Conservation (phyloP, 2,329 filamentous ascomycete species). For the Botryosphaeria dothidea region DNA sequence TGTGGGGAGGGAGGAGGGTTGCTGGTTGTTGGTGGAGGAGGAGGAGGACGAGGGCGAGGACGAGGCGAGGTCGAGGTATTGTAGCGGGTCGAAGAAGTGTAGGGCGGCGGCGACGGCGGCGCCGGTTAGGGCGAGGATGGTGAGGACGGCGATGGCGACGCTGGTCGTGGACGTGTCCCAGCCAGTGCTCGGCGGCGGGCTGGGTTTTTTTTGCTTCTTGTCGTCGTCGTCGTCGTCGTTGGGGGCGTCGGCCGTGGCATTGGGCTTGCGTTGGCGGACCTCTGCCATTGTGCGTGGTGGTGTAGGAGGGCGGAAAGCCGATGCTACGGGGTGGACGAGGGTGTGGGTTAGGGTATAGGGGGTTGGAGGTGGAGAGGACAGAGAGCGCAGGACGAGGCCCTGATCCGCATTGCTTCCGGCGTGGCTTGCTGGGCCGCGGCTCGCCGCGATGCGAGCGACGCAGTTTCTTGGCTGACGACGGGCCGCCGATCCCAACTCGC, state of each 20-base stretch:
- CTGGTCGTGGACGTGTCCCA: not conserved
- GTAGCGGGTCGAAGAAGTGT: conserved; percentile 13
- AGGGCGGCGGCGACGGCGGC: not conserved
- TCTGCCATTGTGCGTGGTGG: not conserved
- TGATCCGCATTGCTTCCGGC: not conserved
- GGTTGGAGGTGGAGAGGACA: not conserved
- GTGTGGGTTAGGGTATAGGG: not conserved
- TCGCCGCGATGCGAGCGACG: not conserved
- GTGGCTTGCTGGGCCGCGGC: not conserved
- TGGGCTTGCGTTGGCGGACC: conserved; percentile 7
- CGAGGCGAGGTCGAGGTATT: not conserved
- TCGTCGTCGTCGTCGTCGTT: not conserved
- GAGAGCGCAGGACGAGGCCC: not conserved
- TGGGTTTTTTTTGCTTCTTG: not conserved
- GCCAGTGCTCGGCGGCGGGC: not conserved
- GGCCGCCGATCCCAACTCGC: not conserved
- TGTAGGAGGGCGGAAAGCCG: not conserved
- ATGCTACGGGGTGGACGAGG: not conserved
- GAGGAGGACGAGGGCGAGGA: not conserved
- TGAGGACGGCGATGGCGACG: not conserved
- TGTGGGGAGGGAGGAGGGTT: not conserved
- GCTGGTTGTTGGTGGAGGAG: not conserved
- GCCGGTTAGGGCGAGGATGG: not conserved
- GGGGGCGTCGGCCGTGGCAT: not conserved
- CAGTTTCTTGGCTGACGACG: not conserved